A percentile compares a stretch with the other conserved stretches of the same genome.
Evolutionary conservation across 2,329 filamentous ascomycete species (phyloP).

Genomic region (Paracorniculantispora psalliotae): DNA sequence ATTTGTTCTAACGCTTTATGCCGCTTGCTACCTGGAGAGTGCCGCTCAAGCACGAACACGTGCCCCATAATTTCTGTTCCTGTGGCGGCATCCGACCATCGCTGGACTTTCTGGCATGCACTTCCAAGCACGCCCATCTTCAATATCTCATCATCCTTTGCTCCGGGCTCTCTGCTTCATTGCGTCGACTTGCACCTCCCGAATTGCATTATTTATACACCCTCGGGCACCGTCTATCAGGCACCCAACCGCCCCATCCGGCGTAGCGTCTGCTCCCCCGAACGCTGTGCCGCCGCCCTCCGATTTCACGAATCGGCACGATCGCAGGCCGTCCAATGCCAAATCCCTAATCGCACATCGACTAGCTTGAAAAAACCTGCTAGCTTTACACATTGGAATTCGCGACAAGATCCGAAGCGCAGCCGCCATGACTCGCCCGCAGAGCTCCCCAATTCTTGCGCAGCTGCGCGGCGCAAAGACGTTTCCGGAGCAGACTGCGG

Average conservation of each 20-base stretch:
- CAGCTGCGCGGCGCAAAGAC: constrained; percentile 53
- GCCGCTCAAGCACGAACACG: not conserved
- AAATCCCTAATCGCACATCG: not conserved
- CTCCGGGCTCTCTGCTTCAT: not conserved
- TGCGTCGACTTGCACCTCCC: not conserved
- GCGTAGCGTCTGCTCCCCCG: not conserved
- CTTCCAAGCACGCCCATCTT: not conserved
- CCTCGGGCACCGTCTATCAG: not conserved
- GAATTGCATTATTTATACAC: not conserved
- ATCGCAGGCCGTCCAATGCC: not conserved
- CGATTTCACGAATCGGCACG: not conserved
- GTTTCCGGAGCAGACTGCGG: constrained; percentile 48
- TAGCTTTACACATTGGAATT: not conserved
- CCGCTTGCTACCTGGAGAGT: not conserved
- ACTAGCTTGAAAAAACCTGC: not conserved
- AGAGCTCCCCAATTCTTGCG: constrained; percentile 48
- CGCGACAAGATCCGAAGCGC: not conserved
- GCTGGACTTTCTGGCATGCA: not conserved
- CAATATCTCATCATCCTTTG: not conserved
- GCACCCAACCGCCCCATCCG: not conserved
- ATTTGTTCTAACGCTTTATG: not conserved
- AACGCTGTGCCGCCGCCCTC: not conserved
- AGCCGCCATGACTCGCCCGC: constrained; percentile 49
- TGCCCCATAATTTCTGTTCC: not conserved
- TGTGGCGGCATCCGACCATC: not conserved